These are phyloP conservation scores for Gnetum montanum DNA, from an alignment of 75 land plant genomes.

Conservation along the genomic window DNA sequence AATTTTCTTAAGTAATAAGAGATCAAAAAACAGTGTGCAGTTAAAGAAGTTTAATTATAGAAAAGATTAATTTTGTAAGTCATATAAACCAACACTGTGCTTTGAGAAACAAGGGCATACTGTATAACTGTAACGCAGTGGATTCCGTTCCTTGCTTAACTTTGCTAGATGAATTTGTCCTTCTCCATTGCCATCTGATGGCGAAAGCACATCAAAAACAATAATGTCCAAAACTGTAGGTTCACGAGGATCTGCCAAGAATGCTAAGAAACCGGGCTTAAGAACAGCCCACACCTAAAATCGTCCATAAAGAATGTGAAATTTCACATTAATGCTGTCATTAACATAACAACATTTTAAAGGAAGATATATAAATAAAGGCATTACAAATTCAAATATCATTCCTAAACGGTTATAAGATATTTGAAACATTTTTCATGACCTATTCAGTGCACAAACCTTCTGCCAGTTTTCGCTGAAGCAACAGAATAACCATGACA, in stretches of 20 bases:
- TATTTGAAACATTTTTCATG: background rate
- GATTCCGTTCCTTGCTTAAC: constrained; percentile 74
- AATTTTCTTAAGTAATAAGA: too few species aligned
- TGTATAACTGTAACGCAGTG: constrained; percentile 71
- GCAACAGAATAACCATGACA: constrained; percentile 40
- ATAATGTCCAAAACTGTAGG: constrained; percentile 78
- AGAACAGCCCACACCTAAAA: constrained; percentile 99
- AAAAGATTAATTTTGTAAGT: too few species aligned
- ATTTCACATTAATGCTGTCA: background rate
- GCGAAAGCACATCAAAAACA: constrained; percentile 85
- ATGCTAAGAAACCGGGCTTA: constrained; percentile 94
- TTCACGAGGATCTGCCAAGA: constrained; percentile 83
- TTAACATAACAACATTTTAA: background rate
- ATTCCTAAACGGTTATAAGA: background rate
- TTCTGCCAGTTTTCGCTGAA: constrained; percentile 91
- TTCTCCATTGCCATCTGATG: constrained; percentile 79
- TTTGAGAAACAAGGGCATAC: constrained; percentile 41
- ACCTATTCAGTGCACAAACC: too few species aligned
- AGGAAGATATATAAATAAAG: background rate
- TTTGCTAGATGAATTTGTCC: constrained; percentile 73
- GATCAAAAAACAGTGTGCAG: too few species aligned
- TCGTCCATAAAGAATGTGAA: constrained; percentile 13
- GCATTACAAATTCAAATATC: background rate
- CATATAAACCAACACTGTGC: too few species aligned
- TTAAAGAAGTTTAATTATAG: too few species aligned